Evolutionary conservation across 352 stramenopile genomes (phyloP).

Genomic region (Globisporangium recalcitrans): DNA sequence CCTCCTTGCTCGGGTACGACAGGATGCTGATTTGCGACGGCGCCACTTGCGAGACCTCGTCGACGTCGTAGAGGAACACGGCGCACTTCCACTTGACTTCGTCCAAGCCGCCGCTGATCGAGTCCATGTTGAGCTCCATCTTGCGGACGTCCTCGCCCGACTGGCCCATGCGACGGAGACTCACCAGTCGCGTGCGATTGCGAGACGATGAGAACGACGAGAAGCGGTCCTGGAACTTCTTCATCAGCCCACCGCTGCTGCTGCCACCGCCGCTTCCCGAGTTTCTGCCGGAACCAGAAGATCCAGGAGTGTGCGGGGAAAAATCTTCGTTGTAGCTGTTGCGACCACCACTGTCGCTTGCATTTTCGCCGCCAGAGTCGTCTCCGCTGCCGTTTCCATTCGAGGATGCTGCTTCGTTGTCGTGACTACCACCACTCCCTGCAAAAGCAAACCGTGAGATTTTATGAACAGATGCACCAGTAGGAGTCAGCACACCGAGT

Average conservation of each 20-base stretch:
- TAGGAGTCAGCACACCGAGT: conserved; percentile 44
- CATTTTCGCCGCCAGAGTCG: conserved; percentile 25
- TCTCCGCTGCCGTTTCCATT: conserved; percentile 30
- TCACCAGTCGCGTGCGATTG: conserved; percentile 43
- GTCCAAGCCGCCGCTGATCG: conserved; percentile 77
- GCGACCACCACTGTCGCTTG: not conserved
- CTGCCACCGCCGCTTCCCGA: conserved; percentile 21
- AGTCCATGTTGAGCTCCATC: conserved; percentile 79
- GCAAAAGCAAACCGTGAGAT: conserved; percentile 36
- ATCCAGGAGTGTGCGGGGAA: not conserved
- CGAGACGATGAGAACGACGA: conserved; percentile 55
- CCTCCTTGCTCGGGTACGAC: conserved; percentile 63
- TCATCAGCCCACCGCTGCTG: conserved; percentile 52
- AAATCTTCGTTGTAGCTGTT: conserved; percentile 8
- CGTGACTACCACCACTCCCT: conserved; percentile 23
- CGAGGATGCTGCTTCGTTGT: conserved; percentile 11
- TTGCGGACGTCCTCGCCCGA: conserved; percentile 63
- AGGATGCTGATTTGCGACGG: conserved; percentile 79
- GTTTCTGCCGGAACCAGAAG: conserved; percentile 13
- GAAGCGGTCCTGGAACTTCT: conserved; percentile 72
- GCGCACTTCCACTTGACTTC: conserved; percentile 87
- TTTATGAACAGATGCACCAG: conserved; percentile 50
- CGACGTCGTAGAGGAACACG: conserved; percentile 76
- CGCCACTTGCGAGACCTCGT: conserved; percentile 72
- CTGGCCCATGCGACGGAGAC: conserved; percentile 60